Conservation (phyloP, 345 rosid species). For the Arabidopsis suecica region DNA sequence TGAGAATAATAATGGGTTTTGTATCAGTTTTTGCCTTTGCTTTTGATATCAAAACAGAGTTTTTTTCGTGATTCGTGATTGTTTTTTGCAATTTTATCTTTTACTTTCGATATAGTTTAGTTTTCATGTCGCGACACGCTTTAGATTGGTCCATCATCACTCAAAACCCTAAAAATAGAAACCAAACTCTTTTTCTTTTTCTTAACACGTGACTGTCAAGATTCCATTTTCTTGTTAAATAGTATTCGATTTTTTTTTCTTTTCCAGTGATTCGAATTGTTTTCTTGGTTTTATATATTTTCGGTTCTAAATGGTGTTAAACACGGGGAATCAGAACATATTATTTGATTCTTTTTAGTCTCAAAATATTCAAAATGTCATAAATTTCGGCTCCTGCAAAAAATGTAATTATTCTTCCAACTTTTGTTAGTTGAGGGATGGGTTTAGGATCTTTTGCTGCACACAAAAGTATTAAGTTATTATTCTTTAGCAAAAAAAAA, state of each 20-base stretch:
- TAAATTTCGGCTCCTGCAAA: conserved; percentile 29
- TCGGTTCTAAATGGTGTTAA: conserved; percentile 15
- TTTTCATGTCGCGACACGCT: conserved; percentile 57
- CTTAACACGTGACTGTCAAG: conserved; percentile 44
- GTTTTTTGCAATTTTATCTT: conserved; percentile 22
- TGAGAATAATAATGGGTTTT: conserved; percentile 30
- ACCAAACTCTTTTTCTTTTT: conserved; percentile 41
- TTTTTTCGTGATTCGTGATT: conserved; percentile 28
- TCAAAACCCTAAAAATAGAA: conserved; percentile 34
- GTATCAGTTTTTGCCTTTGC: conserved; percentile 37
- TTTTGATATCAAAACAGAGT: conserved; percentile 27
- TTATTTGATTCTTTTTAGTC: conserved; percentile 22
- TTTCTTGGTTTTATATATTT: background rate
- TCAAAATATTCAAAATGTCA: conserved; percentile 4
- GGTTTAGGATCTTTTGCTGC: background rate
- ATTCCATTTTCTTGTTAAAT: conserved; percentile 44
- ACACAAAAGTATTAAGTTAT: background rate
- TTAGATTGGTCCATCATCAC: conserved; percentile 52
- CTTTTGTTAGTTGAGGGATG: conserved; percentile 24
- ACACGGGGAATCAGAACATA: conserved; percentile 29
- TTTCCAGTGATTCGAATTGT: background rate
- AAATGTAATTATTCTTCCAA: conserved; percentile 19
- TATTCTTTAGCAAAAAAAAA: background rate
- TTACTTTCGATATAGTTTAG: conserved; percentile 34
- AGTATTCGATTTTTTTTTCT: conserved; percentile 11